Base-by-base conservation (phyloP, 164 flowering plant genomes). In the Macadamia tetraphylla region DNA sequence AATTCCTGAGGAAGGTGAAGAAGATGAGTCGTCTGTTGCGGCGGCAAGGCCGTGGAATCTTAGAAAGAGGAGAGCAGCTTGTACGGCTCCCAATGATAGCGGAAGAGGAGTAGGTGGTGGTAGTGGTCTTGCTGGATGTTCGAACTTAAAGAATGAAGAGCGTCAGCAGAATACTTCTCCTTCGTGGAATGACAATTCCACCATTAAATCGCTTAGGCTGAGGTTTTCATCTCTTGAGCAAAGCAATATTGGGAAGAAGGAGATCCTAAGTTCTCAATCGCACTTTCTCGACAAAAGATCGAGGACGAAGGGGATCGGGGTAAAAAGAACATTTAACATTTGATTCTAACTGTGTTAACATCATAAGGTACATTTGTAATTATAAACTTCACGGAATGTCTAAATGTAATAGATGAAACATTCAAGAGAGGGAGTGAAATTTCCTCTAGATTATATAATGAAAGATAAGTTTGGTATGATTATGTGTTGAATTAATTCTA, bases 1-100 rank as follows among this genome's bases (percentile, higher is more conserved):
- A 74, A 73, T 86, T 42, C 73, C 64, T 51, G 78, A 53, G 35
- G 81, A 65, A 8, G 83, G 52, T 51, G 77, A 70, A 18, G 67
- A 31, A 53, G 73, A 44, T 42, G 23, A 23, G 23, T 23, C 23
- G 23, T 18, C 66, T 31, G 72, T 56, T 64, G 67, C 60, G 53
- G 71, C 65, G 43, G 68, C 60, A 35, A 67, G 79, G 78, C 94
- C 90, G 58, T 88, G 92, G 91, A 90, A 87, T 79, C 79, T 90
- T 73, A 79, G 97, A 77, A 86, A 85, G n/a, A 76, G 96, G 78
- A 74, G 88, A 55, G 88, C 85, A 11, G 85, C 79, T 53, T 74
- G 77, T 49, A 82, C 83, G 75, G 73, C 77, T 18, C 83, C 88
- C 60, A 62, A 13, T 40, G 79, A 71, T 42, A 60, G 29, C 61